Evolutionary conservation across 2,329 filamentous ascomycete species (phyloP).

Genomic region (Sordariomycetes sp.): DNA sequence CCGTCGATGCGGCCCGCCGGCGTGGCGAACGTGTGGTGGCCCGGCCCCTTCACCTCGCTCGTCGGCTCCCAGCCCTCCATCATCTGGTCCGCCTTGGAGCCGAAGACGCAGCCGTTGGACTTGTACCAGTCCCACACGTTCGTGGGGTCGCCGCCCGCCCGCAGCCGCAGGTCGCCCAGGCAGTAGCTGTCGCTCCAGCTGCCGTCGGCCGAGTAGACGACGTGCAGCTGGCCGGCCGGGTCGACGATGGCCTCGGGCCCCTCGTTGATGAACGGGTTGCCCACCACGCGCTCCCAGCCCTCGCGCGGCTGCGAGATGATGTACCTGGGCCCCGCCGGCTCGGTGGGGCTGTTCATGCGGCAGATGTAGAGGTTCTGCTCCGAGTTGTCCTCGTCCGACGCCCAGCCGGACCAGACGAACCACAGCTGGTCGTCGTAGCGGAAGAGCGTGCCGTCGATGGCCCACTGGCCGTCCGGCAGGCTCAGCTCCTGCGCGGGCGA

Average conservation of each 20-base stretch:
- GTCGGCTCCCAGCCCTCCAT: slow-evolving; percentile 15
- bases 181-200: slow-evolving; percentile 14
- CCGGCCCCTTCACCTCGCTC: slow-evolving; percentile 11
- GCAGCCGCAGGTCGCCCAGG: slow-evolving; percentile 13
- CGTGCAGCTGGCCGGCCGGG: slow-evolving; percentile 14
- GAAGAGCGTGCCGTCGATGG: slow-evolving; percentile 13
- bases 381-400: slow-evolving; percentile 1
- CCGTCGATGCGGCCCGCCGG: slow-evolving; percentile 9
- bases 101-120: slow-evolving; percentile 15
- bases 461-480: slow-evolving; percentile 13
- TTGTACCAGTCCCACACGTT: slow-evolving; percentile 17
- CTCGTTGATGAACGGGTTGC: slow-evolving; percentile 11
- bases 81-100: slow-evolving; percentile 13
- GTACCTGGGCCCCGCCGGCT: slow-evolving; percentile 10
- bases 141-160: slow-evolving; percentile 13
- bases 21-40: slow-evolving; percentile 14
- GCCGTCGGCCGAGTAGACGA: slow-evolving; percentile 15
- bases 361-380: slow-evolving; percentile 14
- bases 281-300: slow-evolving; percentile 10
- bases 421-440: slow-evolving; percentile 10
- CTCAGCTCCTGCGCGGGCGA: slow-evolving; percentile 7
- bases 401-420: slow-evolving; percentile 16
- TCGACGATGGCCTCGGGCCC: slow-evolving; percentile 13
- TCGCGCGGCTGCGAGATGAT: slow-evolving; percentile 15
- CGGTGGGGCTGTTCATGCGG: slow-evolving; percentile 11